phyloP scores from a whole-genome alignment of 176 grass and related monocot genomes.

The Hsuehochloa calcarea region DNA sequence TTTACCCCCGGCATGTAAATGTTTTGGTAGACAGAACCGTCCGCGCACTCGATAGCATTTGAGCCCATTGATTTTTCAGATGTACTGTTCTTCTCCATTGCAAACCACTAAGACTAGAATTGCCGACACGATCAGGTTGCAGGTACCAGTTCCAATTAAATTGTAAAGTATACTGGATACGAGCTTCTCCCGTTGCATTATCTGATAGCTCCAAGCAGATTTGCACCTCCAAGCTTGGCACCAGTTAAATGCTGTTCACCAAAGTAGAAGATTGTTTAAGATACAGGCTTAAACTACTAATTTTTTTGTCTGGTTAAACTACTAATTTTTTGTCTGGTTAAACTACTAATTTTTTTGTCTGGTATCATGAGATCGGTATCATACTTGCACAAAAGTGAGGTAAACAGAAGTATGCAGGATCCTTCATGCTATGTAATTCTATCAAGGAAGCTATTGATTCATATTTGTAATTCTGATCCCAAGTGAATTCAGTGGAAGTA shows the following conservation, averaged over 20 bases:
- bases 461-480: neutral
- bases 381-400: neutral
- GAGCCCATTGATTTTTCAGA: neutral
- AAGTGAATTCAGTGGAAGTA: neutral
- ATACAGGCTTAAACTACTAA: neutral
- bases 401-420: neutral
- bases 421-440: neutral
- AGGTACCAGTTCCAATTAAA: neutral
- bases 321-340: neutral
- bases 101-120: neutral
- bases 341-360: neutral
- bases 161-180: constrained; percentile 14
- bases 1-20: neutral
- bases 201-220: constrained; percentile 86
- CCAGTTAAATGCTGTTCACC: constrained; percentile 66
- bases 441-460: neutral
- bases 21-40: neutral
- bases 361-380: neutral
- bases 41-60: neutral
- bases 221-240: constrained; percentile 89
- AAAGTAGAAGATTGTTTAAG: constrained; percentile 24
- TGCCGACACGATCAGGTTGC: neutral
- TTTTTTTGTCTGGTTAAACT: no score
- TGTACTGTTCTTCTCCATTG: neutral
- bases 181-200: constrained; percentile 25